Conservation (phyloP, 805 yeast species). For the Metschnikowia reukaufii region DNA sequence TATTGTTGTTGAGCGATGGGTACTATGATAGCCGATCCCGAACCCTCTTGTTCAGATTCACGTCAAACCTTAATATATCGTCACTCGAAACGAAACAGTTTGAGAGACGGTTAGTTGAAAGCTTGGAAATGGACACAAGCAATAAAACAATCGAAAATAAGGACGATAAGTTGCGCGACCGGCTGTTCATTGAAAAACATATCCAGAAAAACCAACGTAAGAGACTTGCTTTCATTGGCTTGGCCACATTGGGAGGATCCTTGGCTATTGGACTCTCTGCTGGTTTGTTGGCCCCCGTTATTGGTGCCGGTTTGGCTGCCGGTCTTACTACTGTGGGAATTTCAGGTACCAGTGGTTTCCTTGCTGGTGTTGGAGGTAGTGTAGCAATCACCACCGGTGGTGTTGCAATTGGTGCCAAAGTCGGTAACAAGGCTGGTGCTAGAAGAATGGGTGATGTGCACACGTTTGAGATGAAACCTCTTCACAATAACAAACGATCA, state of each 20-base stretch:
- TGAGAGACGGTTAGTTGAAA: conserved; percentile 86
- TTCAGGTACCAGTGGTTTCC: conserved; percentile 85
- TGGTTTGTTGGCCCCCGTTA: conserved; percentile 94
- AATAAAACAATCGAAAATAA: conserved; percentile 56
- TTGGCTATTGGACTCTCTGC: conserved; percentile 92
- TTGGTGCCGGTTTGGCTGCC: conserved; percentile 98
- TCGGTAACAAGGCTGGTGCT: conserved; percentile 83
- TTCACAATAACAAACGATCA: conserved; percentile 86
- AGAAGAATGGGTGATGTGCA: conserved; percentile 87
- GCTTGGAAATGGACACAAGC: conserved; percentile 74
- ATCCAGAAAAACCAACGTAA: conserved; percentile 63
- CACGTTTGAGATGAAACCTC: conserved; percentile 90
- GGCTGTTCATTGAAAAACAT: conserved; percentile 68
- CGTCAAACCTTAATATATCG: conserved; percentile 55
- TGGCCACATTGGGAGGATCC: conserved; percentile 96
- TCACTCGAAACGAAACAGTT: conserved; percentile 79
- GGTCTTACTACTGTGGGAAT: conserved; percentile 95
- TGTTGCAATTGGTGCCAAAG: conserved; percentile 84
- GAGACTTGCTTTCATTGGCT: conserved; percentile 82
- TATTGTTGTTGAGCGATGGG: conserved; percentile 77
- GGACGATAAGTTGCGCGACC: conserved; percentile 74
- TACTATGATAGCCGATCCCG: conserved; percentile 89
- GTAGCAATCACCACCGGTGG: conserved; percentile 92
- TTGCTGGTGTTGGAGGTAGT: conserved; percentile 97
- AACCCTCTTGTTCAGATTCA: conserved; percentile 69